phyloP scores from a whole-genome alignment of 805 yeast species.

The Candida oleophila region DNA sequence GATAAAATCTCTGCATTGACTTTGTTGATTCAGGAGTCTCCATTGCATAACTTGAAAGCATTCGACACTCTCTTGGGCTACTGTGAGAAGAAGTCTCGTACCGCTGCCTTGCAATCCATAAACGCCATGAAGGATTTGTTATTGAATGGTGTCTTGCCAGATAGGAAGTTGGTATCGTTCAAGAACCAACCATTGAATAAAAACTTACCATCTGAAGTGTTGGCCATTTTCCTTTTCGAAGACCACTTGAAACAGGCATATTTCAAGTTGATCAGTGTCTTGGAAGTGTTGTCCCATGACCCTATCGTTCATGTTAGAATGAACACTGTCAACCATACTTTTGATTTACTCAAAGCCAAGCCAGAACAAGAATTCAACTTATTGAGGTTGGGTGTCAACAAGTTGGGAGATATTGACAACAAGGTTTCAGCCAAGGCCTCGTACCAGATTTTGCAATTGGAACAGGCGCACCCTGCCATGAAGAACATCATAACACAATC shows the following conservation, averaged over 20 bases:
- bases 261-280: constrained; percentile 70
- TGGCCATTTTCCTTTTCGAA: constrained; percentile 82
- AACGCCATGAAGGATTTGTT: constrained; percentile 88
- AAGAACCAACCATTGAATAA: constrained; percentile 66
- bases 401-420: constrained; percentile 88
- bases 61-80: constrained; percentile 73
- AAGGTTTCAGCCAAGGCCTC: constrained; percentile 90
- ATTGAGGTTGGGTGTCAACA: constrained; percentile 84
- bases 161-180: constrained; percentile 77
- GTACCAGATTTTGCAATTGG: constrained; percentile 70
- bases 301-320: constrained; percentile 85
- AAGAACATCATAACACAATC: constrained; percentile 75
- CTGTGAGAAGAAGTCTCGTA: constrained; percentile 89
- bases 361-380: constrained; percentile 97
- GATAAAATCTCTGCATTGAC: constrained; percentile 96
- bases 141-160: constrained; percentile 79
- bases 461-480: constrained; percentile 96
- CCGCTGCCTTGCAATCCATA: constrained; percentile 87
- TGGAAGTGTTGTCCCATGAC: constrained; percentile 85
- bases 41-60: constrained; percentile 82
- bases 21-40: constrained; percentile 90
- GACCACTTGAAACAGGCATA: constrained; percentile 79
- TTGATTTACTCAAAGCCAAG: constrained; percentile 75
- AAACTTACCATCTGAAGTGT: constrained; percentile 40
- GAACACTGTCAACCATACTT: constrained; percentile 71